Conservation (phyloP, 305 asterid genomes). For the Ajuga reptans region DNA sequence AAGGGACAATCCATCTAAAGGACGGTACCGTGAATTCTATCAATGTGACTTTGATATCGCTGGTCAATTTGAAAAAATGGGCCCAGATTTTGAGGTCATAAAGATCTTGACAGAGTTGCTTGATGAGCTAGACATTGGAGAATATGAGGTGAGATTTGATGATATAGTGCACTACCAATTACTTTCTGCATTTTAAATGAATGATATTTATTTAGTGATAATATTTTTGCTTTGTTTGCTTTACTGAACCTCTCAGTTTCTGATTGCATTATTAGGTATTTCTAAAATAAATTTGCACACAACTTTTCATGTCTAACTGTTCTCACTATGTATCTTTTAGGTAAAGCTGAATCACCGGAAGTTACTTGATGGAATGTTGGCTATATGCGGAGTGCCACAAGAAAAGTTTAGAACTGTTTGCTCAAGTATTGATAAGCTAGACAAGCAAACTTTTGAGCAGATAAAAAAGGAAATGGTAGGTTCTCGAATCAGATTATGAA, state of each 20-base stretch:
- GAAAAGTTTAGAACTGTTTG: conserved; percentile 79
- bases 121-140: conserved; percentile 80
- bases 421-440: conserved; percentile 92
- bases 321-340: conserved; percentile 30
- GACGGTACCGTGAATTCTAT: conserved; percentile 92
- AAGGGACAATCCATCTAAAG: conserved; percentile 93
- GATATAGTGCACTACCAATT: not conserved
- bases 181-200: not conserved
- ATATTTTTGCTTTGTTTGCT: not conserved
- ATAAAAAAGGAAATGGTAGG: conserved; percentile 89
- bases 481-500: conserved; percentile 9
- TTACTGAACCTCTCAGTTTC: not conserved
- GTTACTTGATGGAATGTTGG: conserved; percentile 88
- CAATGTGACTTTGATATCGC: conserved; percentile 96
- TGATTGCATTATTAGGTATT: not conserved
- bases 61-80: conserved; percentile 87
- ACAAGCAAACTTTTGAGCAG: conserved; percentile 85
- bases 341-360: conserved; percentile 89
- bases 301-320: conserved; percentile 1
- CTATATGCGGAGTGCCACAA: conserved; percentile 85
- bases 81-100: conserved; percentile 87
- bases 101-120: conserved; percentile 76
- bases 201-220: not conserved
- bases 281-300: not conserved
- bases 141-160: conserved; percentile 62